A percentile compares a stretch with the other conserved stretches of the same genome.
These are phyloP conservation scores for Trichoderma harzianum DNA, from an alignment of 2,329 filamentous ascomycete genomes.

Conservation along the genomic window DNA sequence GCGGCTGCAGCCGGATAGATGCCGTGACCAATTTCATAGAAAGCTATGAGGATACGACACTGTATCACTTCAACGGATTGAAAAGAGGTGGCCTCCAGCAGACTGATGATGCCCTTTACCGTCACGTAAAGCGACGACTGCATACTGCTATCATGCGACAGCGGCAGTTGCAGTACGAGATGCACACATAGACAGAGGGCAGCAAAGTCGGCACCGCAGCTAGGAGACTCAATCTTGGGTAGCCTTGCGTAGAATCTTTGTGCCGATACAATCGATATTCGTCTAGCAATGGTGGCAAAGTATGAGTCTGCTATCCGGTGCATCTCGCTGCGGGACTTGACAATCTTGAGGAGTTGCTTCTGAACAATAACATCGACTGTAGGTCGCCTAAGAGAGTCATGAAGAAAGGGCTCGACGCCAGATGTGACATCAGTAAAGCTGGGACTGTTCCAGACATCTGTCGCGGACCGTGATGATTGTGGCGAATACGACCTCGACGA, in stretches of 20 bases:
- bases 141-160: not conserved
- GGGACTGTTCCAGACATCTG: not conserved
- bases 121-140: not conserved
- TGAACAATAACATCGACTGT: not conserved
- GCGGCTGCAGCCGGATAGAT: not conserved
- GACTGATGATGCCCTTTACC: not conserved
- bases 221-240: not conserved
- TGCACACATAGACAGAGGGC: not conserved
- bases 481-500: not conserved
- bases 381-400: not conserved
- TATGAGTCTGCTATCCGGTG: not conserved
- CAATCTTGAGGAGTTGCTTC: not conserved
- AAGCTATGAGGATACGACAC: not conserved
- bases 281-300: not conserved
- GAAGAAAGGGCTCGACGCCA: not conserved
- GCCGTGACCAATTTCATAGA: not conserved
- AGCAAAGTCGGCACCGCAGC: not conserved
- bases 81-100: not conserved
- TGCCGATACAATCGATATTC: not conserved
- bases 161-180: not conserved
- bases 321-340: not conserved
- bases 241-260: not conserved
- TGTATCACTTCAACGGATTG: not conserved
- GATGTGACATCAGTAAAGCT: not conserved
- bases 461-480: not conserved